A percentile compares a stretch with the other conserved stretches of the same genome.
Evolutionary conservation across 2,329 filamentous ascomycete genomes (phyloP).

Genomic region (Hymenoscyphus salicellus): DNA sequence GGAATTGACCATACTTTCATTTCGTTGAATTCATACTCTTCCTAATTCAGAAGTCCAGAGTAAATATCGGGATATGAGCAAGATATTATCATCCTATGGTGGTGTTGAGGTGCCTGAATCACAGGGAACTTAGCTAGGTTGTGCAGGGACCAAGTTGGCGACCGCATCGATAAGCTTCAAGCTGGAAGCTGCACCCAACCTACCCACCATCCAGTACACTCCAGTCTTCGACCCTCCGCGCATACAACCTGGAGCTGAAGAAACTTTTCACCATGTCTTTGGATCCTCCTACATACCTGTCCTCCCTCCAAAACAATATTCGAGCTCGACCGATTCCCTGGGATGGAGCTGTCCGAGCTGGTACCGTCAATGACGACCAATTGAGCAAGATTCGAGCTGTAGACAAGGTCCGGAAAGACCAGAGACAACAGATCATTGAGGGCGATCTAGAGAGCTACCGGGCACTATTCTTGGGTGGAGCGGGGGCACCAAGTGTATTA

Average conservation of each 20-base stretch:
- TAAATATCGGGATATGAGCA: too few species aligned
- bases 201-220: not conserved
- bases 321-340: constrained; percentile 92
- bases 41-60: not conserved
- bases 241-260: constrained; percentile 21
- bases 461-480: constrained; percentile 72
- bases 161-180: constrained; percentile 3
- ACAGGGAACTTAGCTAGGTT: not conserved
- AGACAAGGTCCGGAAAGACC: constrained; percentile 92
- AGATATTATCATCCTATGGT: not conserved
- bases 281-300: constrained; percentile 83
- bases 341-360: constrained; percentile 92
- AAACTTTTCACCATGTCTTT: constrained; percentile 67
- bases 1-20: not conserved
- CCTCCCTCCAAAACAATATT: constrained; percentile 94
- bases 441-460: constrained; percentile 76
- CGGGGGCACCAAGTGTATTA: constrained; percentile 68
- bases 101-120: not conserved
- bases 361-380: constrained; percentile 90
- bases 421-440: constrained; percentile 79
- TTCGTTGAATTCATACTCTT: not conserved
- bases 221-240: not conserved
- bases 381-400: constrained; percentile 94
- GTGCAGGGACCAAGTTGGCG: constrained; percentile 2
- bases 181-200: constrained; percentile 4